phyloP scores from a whole-genome alignment of 345 rosid species.

The Bruguiera sexangula region DNA sequence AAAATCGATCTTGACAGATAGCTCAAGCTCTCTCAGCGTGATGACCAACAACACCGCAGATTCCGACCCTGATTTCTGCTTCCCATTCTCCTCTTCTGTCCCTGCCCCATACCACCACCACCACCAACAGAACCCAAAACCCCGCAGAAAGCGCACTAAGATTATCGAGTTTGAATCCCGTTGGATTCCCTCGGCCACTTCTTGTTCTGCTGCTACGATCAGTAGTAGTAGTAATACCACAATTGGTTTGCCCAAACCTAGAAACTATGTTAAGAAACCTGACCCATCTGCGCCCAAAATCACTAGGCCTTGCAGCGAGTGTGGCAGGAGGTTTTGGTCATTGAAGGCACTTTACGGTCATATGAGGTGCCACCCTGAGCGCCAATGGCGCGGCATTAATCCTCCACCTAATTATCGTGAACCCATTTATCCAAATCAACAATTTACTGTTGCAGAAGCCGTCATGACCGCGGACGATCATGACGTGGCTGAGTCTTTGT shows the following conservation, averaged over 20 bases:
- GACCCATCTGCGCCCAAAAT: constrained; percentile 72
- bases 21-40: neutral
- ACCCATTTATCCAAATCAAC: constrained; percentile 14
- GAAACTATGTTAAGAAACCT: constrained; percentile 46
- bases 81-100: constrained; percentile 27
- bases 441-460: constrained; percentile 1
- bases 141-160: constrained; percentile 45
- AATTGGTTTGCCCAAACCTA: constrained; percentile 29
- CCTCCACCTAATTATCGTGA: constrained; percentile 36
- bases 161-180: constrained; percentile 12
- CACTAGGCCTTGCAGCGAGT: constrained; percentile 80
- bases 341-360: constrained; percentile 69
- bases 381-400: constrained; percentile 55
- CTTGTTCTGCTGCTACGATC: constrained; percentile 2
- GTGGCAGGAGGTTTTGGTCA: constrained; percentile 89
- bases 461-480: constrained; percentile 53
- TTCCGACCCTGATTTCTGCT: constrained; percentile 13
- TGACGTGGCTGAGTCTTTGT: constrained; percentile 65
- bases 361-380: constrained; percentile 78
- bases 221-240: neutral
- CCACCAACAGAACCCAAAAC: constrained; percentile 11
- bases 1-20: neutral
- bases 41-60: constrained; percentile 11
- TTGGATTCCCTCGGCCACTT: constrained; percentile 4
- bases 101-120: constrained; percentile 17